phyloP scores from a whole-genome alignment of 2,329 filamentous ascomycete genomes.

The Diaporthe sp. region DNA sequence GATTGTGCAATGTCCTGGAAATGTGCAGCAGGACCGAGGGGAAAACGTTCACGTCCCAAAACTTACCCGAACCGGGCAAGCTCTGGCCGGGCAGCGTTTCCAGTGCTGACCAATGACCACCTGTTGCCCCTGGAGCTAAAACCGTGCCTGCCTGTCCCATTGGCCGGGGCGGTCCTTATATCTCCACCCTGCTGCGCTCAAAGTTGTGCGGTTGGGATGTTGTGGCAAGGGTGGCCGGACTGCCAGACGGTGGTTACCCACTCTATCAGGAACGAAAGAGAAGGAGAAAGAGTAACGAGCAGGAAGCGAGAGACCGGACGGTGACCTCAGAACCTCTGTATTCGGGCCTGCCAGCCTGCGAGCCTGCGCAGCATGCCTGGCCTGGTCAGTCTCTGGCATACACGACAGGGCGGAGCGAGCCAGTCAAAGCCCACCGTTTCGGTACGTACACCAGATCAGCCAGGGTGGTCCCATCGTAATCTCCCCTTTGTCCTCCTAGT shows the following conservation, averaged over 20 bases:
- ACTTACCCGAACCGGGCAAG: constrained; percentile 31
- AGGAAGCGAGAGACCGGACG: constrained; percentile 4
- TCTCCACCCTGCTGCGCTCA: constrained; percentile 21
- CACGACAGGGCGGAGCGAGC: constrained; percentile 15
- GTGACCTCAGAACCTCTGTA: constrained; percentile 9
- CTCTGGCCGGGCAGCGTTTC: constrained; percentile 20
- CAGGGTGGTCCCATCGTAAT: constrained; percentile 40
- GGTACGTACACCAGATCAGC: constrained; percentile 39
- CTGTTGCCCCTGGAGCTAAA: constrained; percentile 27
- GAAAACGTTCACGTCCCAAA: constrained; percentile 27
- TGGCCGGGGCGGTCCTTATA: background rate
- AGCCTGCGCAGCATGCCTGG: background rate
- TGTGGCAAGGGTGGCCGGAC: constrained; percentile 30
- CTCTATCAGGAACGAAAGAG: constrained; percentile 32
- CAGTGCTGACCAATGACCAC: constrained; percentile 17
- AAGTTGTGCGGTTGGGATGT: constrained; percentile 1
- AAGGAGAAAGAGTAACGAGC: background rate
- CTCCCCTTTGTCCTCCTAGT: constrained; percentile 38
- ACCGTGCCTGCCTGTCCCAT: background rate
- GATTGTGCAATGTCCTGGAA: constrained; percentile 33
- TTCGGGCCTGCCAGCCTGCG: no score
- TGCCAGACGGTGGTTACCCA: background rate
- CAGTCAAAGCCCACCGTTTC: constrained; percentile 32
- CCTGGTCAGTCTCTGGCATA: constrained; percentile 13
- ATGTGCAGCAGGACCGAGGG: constrained; percentile 15